Evolutionary conservation across 2,329 filamentous ascomycete genomes (phyloP), one percentile per base, ranked within the genome.

Genomic region (Claviceps purpurea): DNA sequence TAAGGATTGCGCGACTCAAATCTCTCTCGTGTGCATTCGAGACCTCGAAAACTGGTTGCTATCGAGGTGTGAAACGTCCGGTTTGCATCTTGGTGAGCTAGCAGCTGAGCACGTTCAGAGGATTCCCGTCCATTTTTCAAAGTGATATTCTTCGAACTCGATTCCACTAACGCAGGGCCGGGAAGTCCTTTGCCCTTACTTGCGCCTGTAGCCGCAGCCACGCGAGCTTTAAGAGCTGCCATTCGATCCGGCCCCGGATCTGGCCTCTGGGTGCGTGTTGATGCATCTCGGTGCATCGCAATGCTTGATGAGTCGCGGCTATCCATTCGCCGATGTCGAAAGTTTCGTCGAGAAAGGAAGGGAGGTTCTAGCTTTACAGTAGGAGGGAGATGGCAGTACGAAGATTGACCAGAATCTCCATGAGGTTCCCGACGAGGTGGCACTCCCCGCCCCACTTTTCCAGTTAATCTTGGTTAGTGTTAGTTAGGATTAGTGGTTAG

Each of bases 171-270:
- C 7, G 85, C 85, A 37, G 89, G 88, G 64, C 86, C 85, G 46
- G 90, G 68, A 20, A 86, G 86, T 54, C 86, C 85, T 57, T 75
- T 78, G 10, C 73, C 71, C 58, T 74, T 84, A 56, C 68, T 76
- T 20, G 71, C 70, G 56, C 73, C 79, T 47, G 87, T 85, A 50
- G 87, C 86, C 49, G 86, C 86, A 47, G 85, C 85, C 13, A 93
- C 85, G 59, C 87, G 79, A 24, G 87, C 87, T 66, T 85, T 90
- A 63, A 94, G 77, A 44, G 85, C 84, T 47, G 87, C 88, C 57
- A 91, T 73, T 57, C 79, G 75, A 67, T 88, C 75, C 62, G 83
- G 75, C 56, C 78, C 72, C 18, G 77, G 75, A 57, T 80, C 72
- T 47, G 74, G 60, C 60, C 81, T 75, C 62, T 78, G 73, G 37